Percentiles rank a stretch among this genome's conserved stretches.
Evolutionary conservation across 805 yeast genomes (phyloP).

Genomic region (Ogataea zsoltii): DNA sequence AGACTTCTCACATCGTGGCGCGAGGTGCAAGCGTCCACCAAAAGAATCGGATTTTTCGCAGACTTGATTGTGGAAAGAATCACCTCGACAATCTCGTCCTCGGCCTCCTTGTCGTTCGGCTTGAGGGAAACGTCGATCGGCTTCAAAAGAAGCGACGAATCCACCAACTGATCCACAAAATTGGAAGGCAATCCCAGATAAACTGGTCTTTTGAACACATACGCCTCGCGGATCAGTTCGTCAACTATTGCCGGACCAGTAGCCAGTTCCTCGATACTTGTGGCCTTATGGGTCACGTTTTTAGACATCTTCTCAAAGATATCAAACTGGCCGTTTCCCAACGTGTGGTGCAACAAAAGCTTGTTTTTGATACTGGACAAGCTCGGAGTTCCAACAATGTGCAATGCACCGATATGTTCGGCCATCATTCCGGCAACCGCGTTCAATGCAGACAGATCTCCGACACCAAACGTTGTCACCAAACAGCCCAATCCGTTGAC

Average conservation of each 20-base stretch:
- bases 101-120: conserved; percentile 61
- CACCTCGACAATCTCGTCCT: conserved; percentile 58
- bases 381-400: conserved; percentile 86
- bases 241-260: conserved; percentile 74
- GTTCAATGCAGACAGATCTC: conserved; percentile 80
- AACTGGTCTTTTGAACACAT: conserved; percentile 73
- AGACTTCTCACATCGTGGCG: conserved; percentile 72
- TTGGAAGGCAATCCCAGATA: conserved; percentile 83
- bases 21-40: conserved; percentile 86
- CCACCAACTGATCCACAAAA: conserved; percentile 66
- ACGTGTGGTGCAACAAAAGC: conserved; percentile 75
- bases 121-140: conserved; percentile 64
- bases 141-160: conserved; percentile 54
- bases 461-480: conserved; percentile 88
- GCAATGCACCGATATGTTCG: conserved; percentile 83
- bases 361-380: conserved; percentile 70
- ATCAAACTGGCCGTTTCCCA: conserved; percentile 81
- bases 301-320: conserved; percentile 79
- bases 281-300: conserved; percentile 66
- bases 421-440: conserved; percentile 90
- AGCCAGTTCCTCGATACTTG: conserved; percentile 60
- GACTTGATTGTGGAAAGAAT: conserved; percentile 51
- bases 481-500: conserved; percentile 73
- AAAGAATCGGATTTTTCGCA: conserved; percentile 70
- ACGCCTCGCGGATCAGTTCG: conserved; percentile 71